Evolutionary conservation across 225 moss, liverwort and hornwort species (phyloP).

Genomic region (Marchantia paleacea): DNA sequence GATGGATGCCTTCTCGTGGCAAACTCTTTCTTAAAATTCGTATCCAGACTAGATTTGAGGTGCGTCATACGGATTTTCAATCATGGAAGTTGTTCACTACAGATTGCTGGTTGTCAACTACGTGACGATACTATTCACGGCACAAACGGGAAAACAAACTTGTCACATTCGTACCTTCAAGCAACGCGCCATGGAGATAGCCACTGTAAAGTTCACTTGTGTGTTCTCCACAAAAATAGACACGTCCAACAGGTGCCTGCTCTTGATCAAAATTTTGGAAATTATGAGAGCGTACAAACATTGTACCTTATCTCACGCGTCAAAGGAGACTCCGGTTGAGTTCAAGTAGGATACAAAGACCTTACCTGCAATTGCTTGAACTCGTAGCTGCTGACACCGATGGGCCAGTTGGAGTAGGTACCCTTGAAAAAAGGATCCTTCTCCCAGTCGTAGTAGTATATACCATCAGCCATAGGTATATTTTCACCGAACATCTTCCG

Average conservation of each 20-base stretch:
- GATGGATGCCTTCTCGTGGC: too few relatives aligned
- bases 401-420: constrained; percentile 65
- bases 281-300: background rate
- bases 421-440: constrained; percentile 43
- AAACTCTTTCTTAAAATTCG: too few relatives aligned
- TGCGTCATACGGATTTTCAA: too few relatives aligned
- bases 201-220: constrained; percentile 54
- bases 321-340: background rate
- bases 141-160: background rate
- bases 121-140: too few relatives aligned
- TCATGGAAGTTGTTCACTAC: too few relatives aligned
- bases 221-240: constrained; percentile 68
- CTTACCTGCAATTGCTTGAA: constrained; percentile 18
- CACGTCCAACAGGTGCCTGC: constrained; percentile 46
- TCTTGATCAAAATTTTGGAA: background rate
- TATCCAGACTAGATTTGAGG: too few relatives aligned
- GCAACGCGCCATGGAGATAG: constrained; percentile 61
- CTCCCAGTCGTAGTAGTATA: constrained; percentile 43
- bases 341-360: background rate
- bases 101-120: too few relatives aligned
- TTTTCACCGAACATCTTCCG: constrained; percentile 43
- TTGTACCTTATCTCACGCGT: too few relatives aligned
- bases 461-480: constrained; percentile 29
- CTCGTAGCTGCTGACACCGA: constrained; percentile 36
- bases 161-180: constrained; percentile 32